phyloP scores from a whole-genome alignment of 2,329 filamentous ascomycete species.

The Sclerotinia spermophila region DNA sequence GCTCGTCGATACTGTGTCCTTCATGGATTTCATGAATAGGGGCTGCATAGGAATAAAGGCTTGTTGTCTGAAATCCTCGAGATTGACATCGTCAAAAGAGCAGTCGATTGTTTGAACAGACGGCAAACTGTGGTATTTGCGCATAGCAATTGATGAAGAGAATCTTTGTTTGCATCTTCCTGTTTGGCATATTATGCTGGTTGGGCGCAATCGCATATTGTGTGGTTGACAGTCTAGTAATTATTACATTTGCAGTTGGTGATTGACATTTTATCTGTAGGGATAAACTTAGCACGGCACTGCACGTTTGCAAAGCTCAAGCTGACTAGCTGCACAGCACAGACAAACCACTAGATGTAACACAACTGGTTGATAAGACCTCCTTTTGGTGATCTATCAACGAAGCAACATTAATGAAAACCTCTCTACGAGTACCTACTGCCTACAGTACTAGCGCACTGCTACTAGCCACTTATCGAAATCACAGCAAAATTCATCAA shows the following conservation, averaged over 20 bases:
- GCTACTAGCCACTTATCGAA: no score
- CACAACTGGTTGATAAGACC: neutral
- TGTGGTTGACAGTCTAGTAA: neutral
- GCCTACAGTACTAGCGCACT: no score
- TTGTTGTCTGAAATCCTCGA: slow-evolving; percentile 49
- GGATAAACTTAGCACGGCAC: neutral
- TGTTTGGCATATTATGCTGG: neutral
- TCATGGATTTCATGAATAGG: slow-evolving; percentile 43
- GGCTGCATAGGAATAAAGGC: slow-evolving; percentile 54
- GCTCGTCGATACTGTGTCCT: slow-evolving; percentile 12
- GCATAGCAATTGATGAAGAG: neutral
- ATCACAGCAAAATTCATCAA: no score
- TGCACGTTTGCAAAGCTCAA: neutral
- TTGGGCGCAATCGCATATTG: neutral
- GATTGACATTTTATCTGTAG: neutral
- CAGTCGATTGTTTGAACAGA: slow-evolving; percentile 21
- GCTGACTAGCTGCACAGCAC: neutral
- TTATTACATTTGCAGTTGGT: neutral
- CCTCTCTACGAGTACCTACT: no score
- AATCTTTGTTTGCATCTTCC: neutral
- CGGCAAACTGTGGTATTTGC: slow-evolving; percentile 2
- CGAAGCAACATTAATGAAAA: no score
- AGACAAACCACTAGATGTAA: neutral
- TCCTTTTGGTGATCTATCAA: neutral
- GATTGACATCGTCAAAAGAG: slow-evolving; percentile 26